Evolutionary conservation across 495 filamentous ascomycete species (phyloP).

Genomic region (Glutinoglossum americanum): DNA sequence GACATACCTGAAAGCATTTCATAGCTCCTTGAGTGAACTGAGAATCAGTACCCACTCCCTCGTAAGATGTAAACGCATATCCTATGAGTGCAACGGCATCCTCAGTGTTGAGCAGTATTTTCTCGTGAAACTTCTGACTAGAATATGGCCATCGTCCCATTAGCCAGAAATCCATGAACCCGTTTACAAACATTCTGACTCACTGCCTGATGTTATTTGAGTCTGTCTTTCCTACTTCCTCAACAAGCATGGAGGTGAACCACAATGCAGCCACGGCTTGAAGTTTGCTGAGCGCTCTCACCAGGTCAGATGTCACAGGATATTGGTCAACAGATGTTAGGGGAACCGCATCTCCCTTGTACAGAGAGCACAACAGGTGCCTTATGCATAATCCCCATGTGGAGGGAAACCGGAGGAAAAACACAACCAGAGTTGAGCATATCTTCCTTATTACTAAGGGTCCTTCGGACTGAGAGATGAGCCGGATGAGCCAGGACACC

Average conservation of each 20-base stretch:
- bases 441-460: slow-evolving; percentile 60
- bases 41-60: slow-evolving; percentile 1
- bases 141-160: slow-evolving; percentile 1
- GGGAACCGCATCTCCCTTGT: slow-evolving; percentile 25
- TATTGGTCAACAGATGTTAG: slow-evolving; percentile 27
- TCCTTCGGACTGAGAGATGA: slow-evolving; percentile 34
- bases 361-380: slow-evolving; percentile 43
- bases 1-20: slow-evolving; percentile 34
- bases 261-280: slow-evolving; percentile 42
- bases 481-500: slow-evolving; percentile 40
- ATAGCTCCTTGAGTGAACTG: slow-evolving; percentile 26
- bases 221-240: slow-evolving; percentile 51
- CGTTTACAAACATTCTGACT: slow-evolving; percentile 7
- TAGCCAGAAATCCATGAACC: neutral
- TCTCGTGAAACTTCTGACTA: slow-evolving; percentile 27
- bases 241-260: slow-evolving; percentile 51
- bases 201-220: slow-evolving; percentile 33
- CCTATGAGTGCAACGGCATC: slow-evolving; percentile 28
- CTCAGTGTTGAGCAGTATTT: slow-evolving; percentile 26
- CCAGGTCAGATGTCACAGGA: slow-evolving; percentile 27
- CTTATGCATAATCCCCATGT: slow-evolving; percentile 47
- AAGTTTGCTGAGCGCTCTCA: slow-evolving; percentile 29
- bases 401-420: slow-evolving; percentile 49
- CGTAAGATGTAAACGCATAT: slow-evolving; percentile 18
- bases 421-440: slow-evolving; percentile 58